A percentile compares a stretch with the other conserved stretches of the same genome.
Conservation (phyloP, 768 basidiomycete genomes). For the Phanerodontia chrysosporium region DNA sequence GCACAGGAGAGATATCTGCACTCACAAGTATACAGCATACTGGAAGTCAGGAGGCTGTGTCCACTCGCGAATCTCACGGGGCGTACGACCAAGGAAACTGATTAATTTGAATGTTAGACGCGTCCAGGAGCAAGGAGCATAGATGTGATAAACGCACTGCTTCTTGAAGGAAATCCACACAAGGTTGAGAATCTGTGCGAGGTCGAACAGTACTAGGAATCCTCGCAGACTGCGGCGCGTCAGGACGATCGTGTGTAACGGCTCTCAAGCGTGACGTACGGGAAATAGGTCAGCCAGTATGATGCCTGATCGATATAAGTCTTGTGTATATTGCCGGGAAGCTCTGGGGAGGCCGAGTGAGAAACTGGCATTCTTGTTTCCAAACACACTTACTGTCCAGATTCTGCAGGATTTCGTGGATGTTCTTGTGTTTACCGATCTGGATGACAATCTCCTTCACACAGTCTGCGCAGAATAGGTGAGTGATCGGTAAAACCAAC, state of each 20-base stretch:
- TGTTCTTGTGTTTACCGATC: conserved; percentile 43
- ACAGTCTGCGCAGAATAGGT: conserved; percentile 19
- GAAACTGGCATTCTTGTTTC: not conserved
- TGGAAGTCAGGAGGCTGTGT: conserved; percentile 89
- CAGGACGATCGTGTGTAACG: conserved; percentile 81
- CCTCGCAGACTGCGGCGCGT: conserved; percentile 67
- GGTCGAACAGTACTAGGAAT: conserved; percentile 90
- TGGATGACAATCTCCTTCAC: conserved; percentile 41
- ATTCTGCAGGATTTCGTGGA: conserved; percentile 41
- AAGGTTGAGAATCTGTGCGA: conserved; percentile 93
- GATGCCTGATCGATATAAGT: conserved; percentile 91
- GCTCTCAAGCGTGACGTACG: conserved; percentile 93
- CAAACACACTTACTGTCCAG: conserved; percentile 34
- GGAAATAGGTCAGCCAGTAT: conserved; percentile 94
- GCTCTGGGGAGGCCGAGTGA: conserved; percentile 34
- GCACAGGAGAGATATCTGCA: conserved; percentile 12
- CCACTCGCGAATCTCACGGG: conserved; percentile 86
- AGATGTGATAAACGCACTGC: conserved; percentile 46
- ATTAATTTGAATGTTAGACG: too few species aligned
- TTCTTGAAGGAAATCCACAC: conserved; percentile 83
- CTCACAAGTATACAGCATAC: conserved; percentile 80
- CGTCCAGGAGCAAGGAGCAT: not conserved
- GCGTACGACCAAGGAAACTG: conserved; percentile 82
- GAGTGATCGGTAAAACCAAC: not conserved
- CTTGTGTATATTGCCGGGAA: conserved; percentile 69